Conservation (phyloP, 345 rosid genomes). For the Eucalyptus brandiana region DNA sequence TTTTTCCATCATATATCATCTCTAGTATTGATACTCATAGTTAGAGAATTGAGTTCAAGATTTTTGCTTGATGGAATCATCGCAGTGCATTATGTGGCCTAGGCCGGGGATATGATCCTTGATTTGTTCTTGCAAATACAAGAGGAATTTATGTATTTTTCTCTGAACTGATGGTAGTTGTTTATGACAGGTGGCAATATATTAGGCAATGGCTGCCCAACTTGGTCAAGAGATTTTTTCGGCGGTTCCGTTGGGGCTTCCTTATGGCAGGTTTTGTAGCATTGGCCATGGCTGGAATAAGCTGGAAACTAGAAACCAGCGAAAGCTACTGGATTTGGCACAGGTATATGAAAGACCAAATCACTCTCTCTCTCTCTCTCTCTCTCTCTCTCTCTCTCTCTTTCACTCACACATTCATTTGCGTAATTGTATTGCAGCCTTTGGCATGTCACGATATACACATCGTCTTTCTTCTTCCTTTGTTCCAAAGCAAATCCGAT, state of each 20-base stretch:
- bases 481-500: constrained; percentile 53
- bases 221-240: constrained; percentile 37
- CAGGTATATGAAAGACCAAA: constrained; percentile 28
- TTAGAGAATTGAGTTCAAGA: background rate
- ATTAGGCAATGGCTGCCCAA: constrained; percentile 36
- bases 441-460: constrained; percentile 79
- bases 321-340: constrained; percentile 98
- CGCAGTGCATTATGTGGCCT: background rate
- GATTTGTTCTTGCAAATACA: background rate
- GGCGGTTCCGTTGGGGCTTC: constrained; percentile 67
- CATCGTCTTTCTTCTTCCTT: constrained; percentile 88
- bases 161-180: background rate
- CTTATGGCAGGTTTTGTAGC: constrained; percentile 48
- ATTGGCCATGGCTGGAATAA: constrained; percentile 62
- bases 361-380: background rate
- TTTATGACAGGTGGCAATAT: constrained; percentile 28
- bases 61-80: background rate
- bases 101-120: background rate
- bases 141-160: background rate
- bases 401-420: background rate
- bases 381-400: background rate
- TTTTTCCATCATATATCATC: background rate
- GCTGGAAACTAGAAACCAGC: constrained; percentile 74
- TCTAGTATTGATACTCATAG: background rate
- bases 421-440: constrained; percentile 34